Evolutionary conservation across 108 stramenopile species (phyloP).

Genomic region (Seminavis robusta): DNA sequence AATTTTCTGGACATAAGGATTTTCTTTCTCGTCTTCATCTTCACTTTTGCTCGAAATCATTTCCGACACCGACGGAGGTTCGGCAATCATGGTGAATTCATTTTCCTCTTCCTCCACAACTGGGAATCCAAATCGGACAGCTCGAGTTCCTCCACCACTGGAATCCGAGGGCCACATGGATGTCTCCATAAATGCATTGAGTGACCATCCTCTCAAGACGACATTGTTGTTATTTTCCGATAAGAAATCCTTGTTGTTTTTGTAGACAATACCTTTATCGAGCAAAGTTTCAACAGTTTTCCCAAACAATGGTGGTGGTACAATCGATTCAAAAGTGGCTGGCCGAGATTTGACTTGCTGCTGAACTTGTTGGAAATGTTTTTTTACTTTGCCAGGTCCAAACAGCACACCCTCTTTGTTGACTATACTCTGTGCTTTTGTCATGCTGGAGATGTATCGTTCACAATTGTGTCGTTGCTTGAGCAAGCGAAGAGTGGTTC

Average conservation of each 20-base stretch:
- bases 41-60: conserved; percentile 3
- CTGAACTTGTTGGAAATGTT: conserved; percentile 38
- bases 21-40: conserved; percentile 26
- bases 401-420: conserved; percentile 65
- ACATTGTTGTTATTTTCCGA: conserved; percentile 24
- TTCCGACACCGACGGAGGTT: conserved; percentile 14
- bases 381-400: conserved; percentile 71
- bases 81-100: conserved; percentile 21
- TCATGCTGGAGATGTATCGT: conserved; percentile 59
- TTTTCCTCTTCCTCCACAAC: conserved; percentile 35
- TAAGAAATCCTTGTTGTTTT: conserved; percentile 1
- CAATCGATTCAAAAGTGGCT: conserved; percentile 18
- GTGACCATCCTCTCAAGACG: conserved; percentile 56
- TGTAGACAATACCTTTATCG: conserved; percentile 44
- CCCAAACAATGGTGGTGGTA: conserved; percentile 59
- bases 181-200: conserved; percentile 76
- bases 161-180: conserved; percentile 84
- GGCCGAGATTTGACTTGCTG: conserved; percentile 14
- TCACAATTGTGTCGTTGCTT: conserved; percentile 44
- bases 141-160: conserved; percentile 48
- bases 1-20: conserved; percentile 56
- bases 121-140: conserved; percentile 76
- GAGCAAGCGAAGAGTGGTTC: conserved; percentile 38
- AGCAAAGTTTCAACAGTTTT: conserved; percentile 56
- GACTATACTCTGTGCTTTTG: conserved; percentile 60